These are phyloP conservation scores for Cystoisospora suis DNA, from an alignment of 169 alveolate species.

Conservation along the genomic window DNA sequence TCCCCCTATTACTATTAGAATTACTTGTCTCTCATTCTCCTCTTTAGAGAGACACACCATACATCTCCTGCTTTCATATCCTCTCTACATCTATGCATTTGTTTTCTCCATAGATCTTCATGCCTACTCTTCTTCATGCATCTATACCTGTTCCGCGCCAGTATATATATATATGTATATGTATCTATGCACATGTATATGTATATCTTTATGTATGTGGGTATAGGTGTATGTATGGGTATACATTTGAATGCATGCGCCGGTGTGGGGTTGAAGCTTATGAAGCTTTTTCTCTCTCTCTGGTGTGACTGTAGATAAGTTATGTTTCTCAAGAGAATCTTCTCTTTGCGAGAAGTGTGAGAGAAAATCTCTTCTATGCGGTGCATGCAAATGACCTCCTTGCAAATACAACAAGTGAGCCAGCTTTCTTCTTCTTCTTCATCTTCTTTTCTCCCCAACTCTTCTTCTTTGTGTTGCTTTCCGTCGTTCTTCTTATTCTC, in stretches of 20 bases:
- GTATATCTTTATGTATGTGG: background rate
- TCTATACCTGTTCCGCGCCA: background rate
- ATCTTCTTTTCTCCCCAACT: background rate
- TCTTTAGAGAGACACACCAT: no score
- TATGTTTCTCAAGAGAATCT: background rate
- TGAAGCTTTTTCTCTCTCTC: background rate
- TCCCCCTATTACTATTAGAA: background rate
- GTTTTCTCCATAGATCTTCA: background rate
- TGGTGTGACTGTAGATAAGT: background rate
- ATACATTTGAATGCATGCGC: background rate
- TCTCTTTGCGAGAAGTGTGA: background rate
- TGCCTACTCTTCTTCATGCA: background rate
- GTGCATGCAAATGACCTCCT: conserved; percentile 1
- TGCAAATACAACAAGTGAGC: background rate
- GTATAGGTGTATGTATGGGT: background rate
- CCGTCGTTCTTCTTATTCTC: background rate
- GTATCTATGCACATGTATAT: background rate
- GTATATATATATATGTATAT: background rate
- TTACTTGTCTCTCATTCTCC: background rate
- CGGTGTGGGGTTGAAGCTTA: background rate
- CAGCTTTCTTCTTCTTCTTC: background rate
- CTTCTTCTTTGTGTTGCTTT: background rate
- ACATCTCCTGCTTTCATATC: background rate
- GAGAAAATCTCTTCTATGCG: background rate
- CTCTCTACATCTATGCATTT: background rate